These are phyloP conservation scores for Mortierella sp. DNA, from an alignment of 371 early-diverging fungal genomes.

Conservation along the genomic window DNA sequence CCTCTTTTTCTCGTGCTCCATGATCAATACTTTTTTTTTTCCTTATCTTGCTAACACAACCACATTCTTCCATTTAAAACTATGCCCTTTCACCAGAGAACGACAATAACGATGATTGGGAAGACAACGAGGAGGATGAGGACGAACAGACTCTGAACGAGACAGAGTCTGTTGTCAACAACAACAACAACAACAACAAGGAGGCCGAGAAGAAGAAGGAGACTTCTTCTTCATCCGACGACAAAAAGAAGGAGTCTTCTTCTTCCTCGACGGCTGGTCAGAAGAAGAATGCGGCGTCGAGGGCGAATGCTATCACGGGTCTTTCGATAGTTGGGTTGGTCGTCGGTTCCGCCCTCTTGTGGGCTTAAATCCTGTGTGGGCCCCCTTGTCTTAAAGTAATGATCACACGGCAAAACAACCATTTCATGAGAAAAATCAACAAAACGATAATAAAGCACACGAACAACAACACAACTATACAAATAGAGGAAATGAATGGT, in stretches of 20 bases:
- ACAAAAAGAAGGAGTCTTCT: background rate
- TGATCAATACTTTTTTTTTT: background rate
- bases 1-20: background rate
- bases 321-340: background rate
- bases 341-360: background rate
- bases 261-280: background rate
- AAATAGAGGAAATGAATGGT: background rate
- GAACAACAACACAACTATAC: background rate
- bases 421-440: background rate
- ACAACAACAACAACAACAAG: background rate
- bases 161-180: background rate
- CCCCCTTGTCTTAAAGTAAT: background rate
- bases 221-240: background rate
- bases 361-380: background rate
- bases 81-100: background rate
- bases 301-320: background rate
- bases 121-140: background rate
- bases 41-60: background rate
- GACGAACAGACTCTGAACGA: slow-evolving; percentile 4
- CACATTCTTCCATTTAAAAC: background rate
- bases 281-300: background rate
- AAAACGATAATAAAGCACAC: background rate
- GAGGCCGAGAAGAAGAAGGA: background rate
- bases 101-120: slow-evolving; percentile 14
- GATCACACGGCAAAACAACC: background rate